Evolutionary conservation across 179 eudicot species (phyloP), one percentile per base, ranked within the genome.

Genomic region (Nepenthes alata): DNA sequence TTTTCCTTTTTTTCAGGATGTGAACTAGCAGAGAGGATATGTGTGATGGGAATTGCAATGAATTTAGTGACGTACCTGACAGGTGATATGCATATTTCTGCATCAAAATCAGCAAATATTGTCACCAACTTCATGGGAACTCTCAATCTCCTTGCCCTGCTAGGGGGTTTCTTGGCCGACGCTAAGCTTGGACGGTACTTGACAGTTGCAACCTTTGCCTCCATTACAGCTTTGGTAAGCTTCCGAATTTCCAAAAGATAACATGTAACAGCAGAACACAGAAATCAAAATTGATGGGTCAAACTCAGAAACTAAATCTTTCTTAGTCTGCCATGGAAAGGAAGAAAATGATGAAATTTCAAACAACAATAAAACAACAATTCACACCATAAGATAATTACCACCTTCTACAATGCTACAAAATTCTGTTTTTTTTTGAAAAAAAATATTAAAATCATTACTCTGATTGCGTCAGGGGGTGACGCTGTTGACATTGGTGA

Each of bases 51-150:
- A 1, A 90, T 90, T 58, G 66, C 90, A 0, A 90, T 90, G 97
- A 90, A 90, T 50, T 44, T 90, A 73, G 97, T 90, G 36, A 90
- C 97, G 0, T 90, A 90, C 77, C 70, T 90, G 72, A 78, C 78
- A 9, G 94, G 97, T 76, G 59, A 54, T 38, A 64, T 90, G 83
- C 97, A 90, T 65, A 88, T 90, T 38, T 55, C 90, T 2, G 75
- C 96, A 2, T 76, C 97, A 14, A 80, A 78, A 62, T 85, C 97
- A 11, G 97, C 97, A 35, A 90, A 74, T 14, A 76, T 77, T 25
- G 97, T 90, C 36, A 90, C 94, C 64, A 90, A 90, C 69, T 90
- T 88, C 77, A 81, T 88, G 90, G 97, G 97, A 53, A 81, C 96
- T 54, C 96, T 90, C 52, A 90, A 90, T 70, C 85, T 90, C 45